Percentiles rank a stretch among this genome's conserved stretches.
Evolutionary conservation across 2,329 filamentous ascomycete genomes (phyloP).

Genomic region (Rhytidhysteron rufulum): DNA sequence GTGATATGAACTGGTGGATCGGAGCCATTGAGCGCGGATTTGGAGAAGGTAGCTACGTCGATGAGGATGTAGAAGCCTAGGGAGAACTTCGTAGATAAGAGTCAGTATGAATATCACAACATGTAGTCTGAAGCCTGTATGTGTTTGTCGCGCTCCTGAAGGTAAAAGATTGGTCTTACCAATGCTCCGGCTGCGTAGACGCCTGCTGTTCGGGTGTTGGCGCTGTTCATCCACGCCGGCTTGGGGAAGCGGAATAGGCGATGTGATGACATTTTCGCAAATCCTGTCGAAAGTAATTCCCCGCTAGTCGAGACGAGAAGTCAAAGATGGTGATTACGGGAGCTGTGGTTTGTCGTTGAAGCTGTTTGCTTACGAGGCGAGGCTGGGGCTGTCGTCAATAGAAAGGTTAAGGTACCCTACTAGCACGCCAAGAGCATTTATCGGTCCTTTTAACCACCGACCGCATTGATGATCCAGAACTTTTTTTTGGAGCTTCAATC

Average conservation of each 20-base stretch:
- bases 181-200: constrained; percentile 64
- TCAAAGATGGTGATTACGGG: too few relatives aligned
- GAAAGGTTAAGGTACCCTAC: not conserved
- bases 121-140: too few relatives aligned
- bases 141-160: too few relatives aligned
- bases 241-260: constrained; percentile 65
- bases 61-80: constrained; percentile 67
- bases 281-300: constrained; percentile 31
- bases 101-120: too few relatives aligned
- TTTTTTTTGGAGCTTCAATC: not conserved
- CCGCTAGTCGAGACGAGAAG: constrained; percentile 9
- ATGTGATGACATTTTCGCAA: constrained; percentile 43
- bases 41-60: constrained; percentile 62
- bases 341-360: constrained; percentile 3
- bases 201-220: constrained; percentile 59
- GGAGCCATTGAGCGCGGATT: constrained; percentile 58
- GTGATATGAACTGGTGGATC: constrained; percentile 56
- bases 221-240: constrained; percentile 64
- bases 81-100: constrained; percentile 64
- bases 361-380: constrained; percentile 1
- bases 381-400: constrained; percentile 13
- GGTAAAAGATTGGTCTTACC: constrained; percentile 42
- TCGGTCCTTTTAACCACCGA: not conserved
- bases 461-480: constrained; percentile 1
- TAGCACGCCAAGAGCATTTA: not conserved